phyloP scores from a whole-genome alignment of 495 filamentous ascomycete species.

The Jackrogersella minutella region DNA sequence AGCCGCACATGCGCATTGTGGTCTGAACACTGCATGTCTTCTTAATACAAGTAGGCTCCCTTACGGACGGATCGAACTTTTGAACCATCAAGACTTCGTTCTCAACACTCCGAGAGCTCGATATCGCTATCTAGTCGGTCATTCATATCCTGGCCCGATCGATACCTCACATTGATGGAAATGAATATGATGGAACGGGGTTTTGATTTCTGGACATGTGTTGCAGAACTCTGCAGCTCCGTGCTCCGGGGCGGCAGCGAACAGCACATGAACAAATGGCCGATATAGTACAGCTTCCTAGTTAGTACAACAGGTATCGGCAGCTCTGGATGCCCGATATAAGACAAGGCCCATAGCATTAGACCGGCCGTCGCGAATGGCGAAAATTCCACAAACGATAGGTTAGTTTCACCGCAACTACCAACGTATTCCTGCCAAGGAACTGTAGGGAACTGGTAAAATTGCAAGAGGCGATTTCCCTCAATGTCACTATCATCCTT shows the following conservation, averaged over 20 bases:
- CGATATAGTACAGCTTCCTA: slow-evolving; percentile 25
- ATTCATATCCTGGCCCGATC: background rate
- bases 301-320: slow-evolving; percentile 13
- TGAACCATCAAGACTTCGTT: no score
- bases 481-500: background rate
- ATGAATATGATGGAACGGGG: background rate
- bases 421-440: background rate
- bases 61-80: background rate
- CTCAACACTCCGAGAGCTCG: background rate
- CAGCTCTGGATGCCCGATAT: background rate
- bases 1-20: background rate
- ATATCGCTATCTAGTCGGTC: background rate
- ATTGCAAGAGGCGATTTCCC: background rate
- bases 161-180: background rate
- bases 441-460: background rate
- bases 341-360: background rate
- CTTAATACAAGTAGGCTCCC: background rate
- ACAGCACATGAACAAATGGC: slow-evolving; percentile 20
- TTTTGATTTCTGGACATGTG: slow-evolving; percentile 14
- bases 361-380: background rate
- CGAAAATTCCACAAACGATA: slow-evolving; percentile 1
- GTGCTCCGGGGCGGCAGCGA: background rate
- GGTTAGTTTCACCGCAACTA: slow-evolving; percentile 1
- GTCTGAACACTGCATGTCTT: background rate
- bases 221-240: slow-evolving; percentile 3